Conservation (phyloP, 306 rosid genomes). For the Myrica gale region DNA sequence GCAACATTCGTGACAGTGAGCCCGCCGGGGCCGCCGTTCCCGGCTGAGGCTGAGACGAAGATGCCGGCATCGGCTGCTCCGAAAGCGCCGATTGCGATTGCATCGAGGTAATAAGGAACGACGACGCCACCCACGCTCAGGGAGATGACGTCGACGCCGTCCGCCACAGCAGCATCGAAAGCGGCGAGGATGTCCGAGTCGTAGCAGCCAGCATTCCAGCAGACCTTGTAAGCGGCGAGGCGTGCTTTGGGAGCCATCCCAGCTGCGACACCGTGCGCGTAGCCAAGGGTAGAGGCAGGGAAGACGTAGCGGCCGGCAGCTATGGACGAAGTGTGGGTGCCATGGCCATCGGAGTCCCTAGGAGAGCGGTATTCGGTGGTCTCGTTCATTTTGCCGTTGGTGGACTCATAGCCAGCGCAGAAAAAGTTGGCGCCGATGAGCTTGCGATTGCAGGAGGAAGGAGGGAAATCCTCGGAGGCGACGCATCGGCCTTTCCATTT, state of each 20-base stretch:
- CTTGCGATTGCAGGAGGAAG: conserved; percentile 63
- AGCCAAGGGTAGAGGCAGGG: conserved; percentile 72
- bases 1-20: conserved; percentile 78
- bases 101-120: conserved; percentile 76
- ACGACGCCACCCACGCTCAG: conserved; percentile 92
- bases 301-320: conserved; percentile 81
- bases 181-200: conserved; percentile 88
- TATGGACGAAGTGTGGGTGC: conserved; percentile 84
- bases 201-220: conserved; percentile 78
- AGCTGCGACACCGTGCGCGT: conserved; percentile 70
- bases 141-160: conserved; percentile 73
- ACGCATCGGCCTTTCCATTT: conserved; percentile 81
- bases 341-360: conserved; percentile 84
- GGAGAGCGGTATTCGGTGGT: conserved; percentile 69
- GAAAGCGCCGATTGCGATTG: conserved; percentile 69
- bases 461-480: conserved; percentile 48
- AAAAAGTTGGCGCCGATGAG: conserved; percentile 75
- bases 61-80: conserved; percentile 61
- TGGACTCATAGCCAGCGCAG: conserved; percentile 67
- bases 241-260: conserved; percentile 96
- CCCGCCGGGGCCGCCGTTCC: conserved; percentile 88
- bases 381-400: conserved; percentile 74
- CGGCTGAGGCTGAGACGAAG: conserved; percentile 82
- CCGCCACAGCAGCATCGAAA: conserved; percentile 74
- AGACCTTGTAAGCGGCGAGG: conserved; percentile 73